These are phyloP conservation scores for Pisolithus microcarpus DNA, from an alignment of 768 basidiomycete species.

Conservation along the genomic window DNA sequence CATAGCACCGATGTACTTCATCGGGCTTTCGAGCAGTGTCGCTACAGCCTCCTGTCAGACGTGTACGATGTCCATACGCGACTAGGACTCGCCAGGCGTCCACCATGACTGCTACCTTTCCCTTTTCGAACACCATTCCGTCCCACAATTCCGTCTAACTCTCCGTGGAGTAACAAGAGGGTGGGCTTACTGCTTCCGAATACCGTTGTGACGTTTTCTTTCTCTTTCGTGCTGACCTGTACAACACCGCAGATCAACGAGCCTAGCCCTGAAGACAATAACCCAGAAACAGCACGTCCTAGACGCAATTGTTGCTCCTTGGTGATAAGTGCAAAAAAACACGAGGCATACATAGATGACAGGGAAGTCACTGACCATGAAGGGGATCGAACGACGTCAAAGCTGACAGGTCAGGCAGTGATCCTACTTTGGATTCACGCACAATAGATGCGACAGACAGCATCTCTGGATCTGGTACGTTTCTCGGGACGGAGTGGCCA, in stretches of 20 bases:
- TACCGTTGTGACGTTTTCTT: constrained; percentile 3
- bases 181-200: not conserved
- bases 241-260: constrained; percentile 25
- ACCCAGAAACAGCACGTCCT: constrained; percentile 33
- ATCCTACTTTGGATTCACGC: constrained; percentile 11
- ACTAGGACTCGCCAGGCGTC: constrained; percentile 1
- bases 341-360: constrained; percentile 42
- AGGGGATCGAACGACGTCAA: constrained; percentile 37
- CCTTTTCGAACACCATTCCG: constrained; percentile 25
- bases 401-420: constrained; percentile 19
- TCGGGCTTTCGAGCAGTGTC: not conserved
- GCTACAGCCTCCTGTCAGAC: not conserved
- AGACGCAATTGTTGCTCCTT: constrained; percentile 34
- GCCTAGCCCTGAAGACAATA: constrained; percentile 38
- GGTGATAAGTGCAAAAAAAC: constrained; percentile 41
- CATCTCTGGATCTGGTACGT: constrained; percentile 40
- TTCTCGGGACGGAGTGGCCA: constrained; percentile 45
- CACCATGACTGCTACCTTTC: constrained; percentile 23
- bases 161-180: constrained; percentile 25
- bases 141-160: constrained; percentile 32
- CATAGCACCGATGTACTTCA: not conserved
- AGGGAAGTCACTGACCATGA: constrained; percentile 37
- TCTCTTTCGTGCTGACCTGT: too few species aligned
- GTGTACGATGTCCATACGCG: not conserved
- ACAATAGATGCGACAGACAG: constrained; percentile 29